These are phyloP conservation scores for Chalara sp. DNA, from an alignment of 2,329 filamentous ascomycete species.

Conservation along the genomic window DNA sequence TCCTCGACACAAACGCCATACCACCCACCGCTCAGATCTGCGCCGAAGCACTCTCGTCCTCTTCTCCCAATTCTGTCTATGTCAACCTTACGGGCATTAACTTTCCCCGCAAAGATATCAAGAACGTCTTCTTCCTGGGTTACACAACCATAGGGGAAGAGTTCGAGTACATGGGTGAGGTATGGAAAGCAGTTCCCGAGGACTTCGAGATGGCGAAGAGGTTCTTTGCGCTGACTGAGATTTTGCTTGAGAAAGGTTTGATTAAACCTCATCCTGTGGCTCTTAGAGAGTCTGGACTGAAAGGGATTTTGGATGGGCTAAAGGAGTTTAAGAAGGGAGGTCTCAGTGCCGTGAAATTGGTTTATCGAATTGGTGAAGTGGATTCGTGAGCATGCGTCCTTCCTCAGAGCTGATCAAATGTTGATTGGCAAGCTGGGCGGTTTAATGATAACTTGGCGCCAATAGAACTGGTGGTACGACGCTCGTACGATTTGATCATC, in stretches of 20 bases:
- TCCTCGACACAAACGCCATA: slow-evolving; percentile 17
- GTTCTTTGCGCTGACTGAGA: slow-evolving; percentile 28
- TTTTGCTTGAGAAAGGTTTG: slow-evolving; percentile 27
- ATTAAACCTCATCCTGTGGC: slow-evolving; percentile 26
- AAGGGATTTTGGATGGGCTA: slow-evolving; percentile 10
- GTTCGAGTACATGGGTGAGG: slow-evolving; percentile 17
- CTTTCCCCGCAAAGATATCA: slow-evolving; percentile 18
- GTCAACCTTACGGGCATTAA: slow-evolving; percentile 44
- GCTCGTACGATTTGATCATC: too few relatives aligned
- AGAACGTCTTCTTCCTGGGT: slow-evolving; percentile 27
- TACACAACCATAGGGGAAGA: slow-evolving; percentile 33
- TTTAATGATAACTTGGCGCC: too few relatives aligned
- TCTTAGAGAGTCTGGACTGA: slow-evolving; percentile 9
- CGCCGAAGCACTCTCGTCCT: slow-evolving; percentile 10
- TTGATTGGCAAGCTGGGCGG: too few relatives aligned
- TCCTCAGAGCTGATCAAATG: too few relatives aligned
- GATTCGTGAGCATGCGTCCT: too few relatives aligned
- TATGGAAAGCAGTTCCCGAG: slow-evolving; percentile 13
- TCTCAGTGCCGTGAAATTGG: slow-evolving; percentile 35
- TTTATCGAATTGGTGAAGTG: slow-evolving; percentile 22
- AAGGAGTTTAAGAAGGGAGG: slow-evolving; percentile 11
- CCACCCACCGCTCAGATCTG: slow-evolving; percentile 10
- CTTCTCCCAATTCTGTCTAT: slow-evolving; percentile 27
- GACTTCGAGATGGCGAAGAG: slow-evolving; percentile 27
- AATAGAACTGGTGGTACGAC: too few relatives aligned